A percentile compares a stretch with the other conserved stretches of the same genome.
Conservation (phyloP, 2,329 filamentous ascomycete genomes). For the Knufia petricola region DNA sequence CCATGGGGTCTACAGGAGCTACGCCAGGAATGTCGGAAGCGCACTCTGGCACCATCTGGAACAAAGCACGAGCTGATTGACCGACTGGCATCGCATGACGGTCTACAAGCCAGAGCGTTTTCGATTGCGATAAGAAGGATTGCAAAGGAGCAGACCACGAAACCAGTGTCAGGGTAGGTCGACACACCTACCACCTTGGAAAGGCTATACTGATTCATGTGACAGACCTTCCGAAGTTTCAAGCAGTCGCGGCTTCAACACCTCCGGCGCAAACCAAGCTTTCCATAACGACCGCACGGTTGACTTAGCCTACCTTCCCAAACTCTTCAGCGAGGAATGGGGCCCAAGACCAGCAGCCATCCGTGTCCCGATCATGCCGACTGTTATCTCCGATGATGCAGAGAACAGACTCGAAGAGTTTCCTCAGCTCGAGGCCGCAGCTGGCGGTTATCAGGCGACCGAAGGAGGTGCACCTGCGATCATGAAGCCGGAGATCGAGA, state of each 20-base stretch:
- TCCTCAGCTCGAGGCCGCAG: slow-evolving; percentile 21
- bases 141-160: slow-evolving; percentile 28
- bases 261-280: slow-evolving; percentile 47
- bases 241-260: slow-evolving; percentile 50
- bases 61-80: slow-evolving; percentile 44
- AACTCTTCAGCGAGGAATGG: slow-evolving; percentile 31
- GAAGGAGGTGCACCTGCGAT: slow-evolving; percentile 24
- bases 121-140: slow-evolving; percentile 45
- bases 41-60: slow-evolving; percentile 38
- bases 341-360: slow-evolving; percentile 29
- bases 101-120: slow-evolving; percentile 44
- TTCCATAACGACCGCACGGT: slow-evolving; percentile 51
- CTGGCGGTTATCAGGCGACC: slow-evolving; percentile 23
- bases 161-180: slow-evolving; percentile 31
- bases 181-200: not conserved
- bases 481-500: slow-evolving; percentile 50
- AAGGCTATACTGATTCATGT: slow-evolving; percentile 8
- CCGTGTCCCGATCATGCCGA: slow-evolving; percentile 44
- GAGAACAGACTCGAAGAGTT: slow-evolving; percentile 20
- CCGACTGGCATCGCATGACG: slow-evolving; percentile 44
- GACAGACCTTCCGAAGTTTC: slow-evolving; percentile 19
- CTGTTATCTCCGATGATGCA: slow-evolving; percentile 27
- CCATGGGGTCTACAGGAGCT: slow-evolving; percentile 44
- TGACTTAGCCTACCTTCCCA: slow-evolving; percentile 54
- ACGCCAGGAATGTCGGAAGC: slow-evolving; percentile 41